phyloP scores from a whole-genome alignment of 768 basidiomycete species.

The Termitomyces sp. region DNA sequence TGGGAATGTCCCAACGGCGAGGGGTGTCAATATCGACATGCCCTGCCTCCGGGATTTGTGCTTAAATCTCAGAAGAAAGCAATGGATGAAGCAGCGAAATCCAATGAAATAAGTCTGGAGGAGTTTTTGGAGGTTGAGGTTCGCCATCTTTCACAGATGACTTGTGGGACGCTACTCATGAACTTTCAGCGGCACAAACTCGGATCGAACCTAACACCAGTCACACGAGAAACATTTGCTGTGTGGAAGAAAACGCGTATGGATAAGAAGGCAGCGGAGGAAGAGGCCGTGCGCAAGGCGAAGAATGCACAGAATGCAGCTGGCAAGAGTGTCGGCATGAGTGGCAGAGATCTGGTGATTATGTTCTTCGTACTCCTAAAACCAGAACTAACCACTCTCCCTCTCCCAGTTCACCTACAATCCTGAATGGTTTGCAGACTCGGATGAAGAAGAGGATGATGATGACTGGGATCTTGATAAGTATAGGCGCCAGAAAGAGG shows the following conservation, averaged over 20 bases:
- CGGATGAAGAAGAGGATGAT: constrained; percentile 45
- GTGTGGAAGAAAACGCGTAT: constrained; percentile 93
- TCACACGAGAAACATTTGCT: constrained; percentile 88
- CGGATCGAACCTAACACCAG: constrained; percentile 84
- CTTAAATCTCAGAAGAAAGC: constrained; percentile 94
- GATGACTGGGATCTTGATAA: constrained; percentile 58
- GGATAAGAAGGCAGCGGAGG: constrained; percentile 92
- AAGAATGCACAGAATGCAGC: constrained; percentile 80
- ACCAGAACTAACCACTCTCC: constrained; percentile 1
- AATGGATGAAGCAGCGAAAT: constrained; percentile 84
- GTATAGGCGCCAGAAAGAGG: constrained; percentile 60
- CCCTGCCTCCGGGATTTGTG: constrained; percentile 92
- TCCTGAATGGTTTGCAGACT: constrained; percentile 87
- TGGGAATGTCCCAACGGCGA: constrained; percentile 93
- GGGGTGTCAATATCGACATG: constrained; percentile 90
- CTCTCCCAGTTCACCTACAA: constrained; percentile 83
- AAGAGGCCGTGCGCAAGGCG: constrained; percentile 72
- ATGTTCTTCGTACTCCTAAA: constrained; percentile 2
- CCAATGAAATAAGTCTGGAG: constrained; percentile 85
- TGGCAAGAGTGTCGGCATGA: constrained; percentile 91
- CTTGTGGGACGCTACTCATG: background rate
- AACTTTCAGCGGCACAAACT: constrained; percentile 83
- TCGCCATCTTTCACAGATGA: constrained; percentile 13
- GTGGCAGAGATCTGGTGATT: constrained; percentile 87
- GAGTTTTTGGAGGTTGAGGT: constrained; percentile 99